Conservation (phyloP, 2,329 filamentous ascomycete genomes). For the Arthroderma uncinatum region DNA sequence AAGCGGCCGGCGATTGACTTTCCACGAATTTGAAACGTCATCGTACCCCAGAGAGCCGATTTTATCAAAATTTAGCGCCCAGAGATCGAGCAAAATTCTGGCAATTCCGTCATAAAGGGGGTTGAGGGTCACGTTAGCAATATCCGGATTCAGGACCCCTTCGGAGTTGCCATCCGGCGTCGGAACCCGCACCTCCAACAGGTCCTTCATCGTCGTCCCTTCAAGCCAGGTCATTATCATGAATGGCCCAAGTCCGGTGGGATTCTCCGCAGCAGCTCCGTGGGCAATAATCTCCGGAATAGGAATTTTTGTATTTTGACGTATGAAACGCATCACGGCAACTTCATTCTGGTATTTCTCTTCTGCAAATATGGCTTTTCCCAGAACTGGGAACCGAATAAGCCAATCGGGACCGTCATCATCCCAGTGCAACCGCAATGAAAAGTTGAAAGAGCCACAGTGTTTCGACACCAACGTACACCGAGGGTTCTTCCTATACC, state of each 20-base stretch:
- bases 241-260: too few relatives aligned
- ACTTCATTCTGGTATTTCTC: conserved; percentile 18
- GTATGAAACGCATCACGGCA: conserved; percentile 14
- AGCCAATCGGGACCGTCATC: conserved; percentile 9
- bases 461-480: background rate
- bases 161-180: conserved; percentile 14
- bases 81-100: conserved; percentile 32
- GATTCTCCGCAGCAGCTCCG: too few relatives aligned
- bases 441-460: conserved; percentile 18
- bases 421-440: conserved; percentile 16
- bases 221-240: too few relatives aligned
- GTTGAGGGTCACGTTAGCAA: conserved; percentile 24
- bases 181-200: too few relatives aligned
- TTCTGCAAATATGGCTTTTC: conserved; percentile 17
- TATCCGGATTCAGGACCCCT: conserved; percentile 18
- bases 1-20: conserved; percentile 27
- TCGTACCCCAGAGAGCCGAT: conserved; percentile 33
- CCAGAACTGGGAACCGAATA: conserved; percentile 18
- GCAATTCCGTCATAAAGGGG: conserved; percentile 33
- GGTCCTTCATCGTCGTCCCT: too few relatives aligned
- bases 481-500: too few relatives aligned
- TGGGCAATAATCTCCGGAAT: too few relatives aligned
- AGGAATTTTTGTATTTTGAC: conserved; percentile 14
- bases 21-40: conserved; percentile 18
- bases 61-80: conserved; percentile 23